A percentile compares a stretch with the other conserved stretches of the same genome.
These are phyloP conservation scores for Malus asiatica DNA, from an alignment of 306 rosid genomes.

Conservation along the genomic window DNA sequence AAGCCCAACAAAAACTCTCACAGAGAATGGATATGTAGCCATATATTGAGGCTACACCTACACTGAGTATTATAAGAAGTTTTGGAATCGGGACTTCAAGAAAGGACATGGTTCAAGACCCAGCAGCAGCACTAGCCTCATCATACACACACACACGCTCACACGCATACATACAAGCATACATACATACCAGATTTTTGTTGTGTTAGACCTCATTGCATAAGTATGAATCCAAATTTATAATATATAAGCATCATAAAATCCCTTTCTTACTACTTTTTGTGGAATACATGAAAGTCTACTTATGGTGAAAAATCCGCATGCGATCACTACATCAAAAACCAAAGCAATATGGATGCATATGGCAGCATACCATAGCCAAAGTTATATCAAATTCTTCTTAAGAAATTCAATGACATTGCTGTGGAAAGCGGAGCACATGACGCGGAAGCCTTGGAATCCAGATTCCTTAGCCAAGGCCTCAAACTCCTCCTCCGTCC, in stretches of 20 bases:
- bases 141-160: too few species aligned
- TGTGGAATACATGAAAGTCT: background rate
- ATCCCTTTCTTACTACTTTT: background rate
- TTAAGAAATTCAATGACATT: slow-evolving; percentile 73
- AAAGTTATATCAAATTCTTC: slow-evolving; percentile 22
- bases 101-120: slow-evolving; percentile 37
- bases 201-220: too few species aligned
- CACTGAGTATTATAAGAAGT: slow-evolving; percentile 61
- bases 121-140: too few species aligned
- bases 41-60: slow-evolving; percentile 57
- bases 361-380: background rate
- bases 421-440: slow-evolving; percentile 62
- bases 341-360: background rate
- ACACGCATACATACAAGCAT: too few species aligned
- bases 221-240: too few species aligned
- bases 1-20: slow-evolving; percentile 53
- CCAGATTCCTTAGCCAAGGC: slow-evolving; percentile 72
- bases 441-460: slow-evolving; percentile 55
- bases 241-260: too few species aligned
- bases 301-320: slow-evolving; percentile 5
- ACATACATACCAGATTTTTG: too few species aligned
- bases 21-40: slow-evolving; percentile 32
- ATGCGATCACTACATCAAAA: background rate
- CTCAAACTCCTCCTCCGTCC: slow-evolving; percentile 74
- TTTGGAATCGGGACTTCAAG: slow-evolving; percentile 75